Conservation (phyloP, 257 asterid genomes). For the Przewalskia tangutica region DNA sequence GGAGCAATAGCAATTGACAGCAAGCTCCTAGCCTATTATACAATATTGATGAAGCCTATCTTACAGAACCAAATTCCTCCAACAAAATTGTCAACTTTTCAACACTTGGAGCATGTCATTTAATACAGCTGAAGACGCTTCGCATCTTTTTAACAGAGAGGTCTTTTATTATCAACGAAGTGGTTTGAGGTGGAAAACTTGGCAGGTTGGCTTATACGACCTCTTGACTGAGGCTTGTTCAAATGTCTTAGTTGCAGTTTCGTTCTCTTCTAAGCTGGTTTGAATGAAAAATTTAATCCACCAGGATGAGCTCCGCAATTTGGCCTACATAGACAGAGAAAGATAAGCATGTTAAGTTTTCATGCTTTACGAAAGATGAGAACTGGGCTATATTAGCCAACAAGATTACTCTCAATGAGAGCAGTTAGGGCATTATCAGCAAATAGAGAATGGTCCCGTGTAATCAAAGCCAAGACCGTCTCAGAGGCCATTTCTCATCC, state of each 20-base stretch:
- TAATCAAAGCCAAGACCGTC: background rate
- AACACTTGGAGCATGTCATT: background rate
- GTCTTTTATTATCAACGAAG: conserved; percentile 15
- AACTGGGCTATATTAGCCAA: background rate
- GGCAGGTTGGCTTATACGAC: conserved; percentile 60
- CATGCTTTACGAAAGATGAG: background rate
- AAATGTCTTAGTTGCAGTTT: conserved; percentile 58
- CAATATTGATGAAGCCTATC: background rate
- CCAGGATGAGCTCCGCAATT: conserved; percentile 78
- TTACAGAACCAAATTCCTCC: background rate
- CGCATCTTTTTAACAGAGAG: background rate
- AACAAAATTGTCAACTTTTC: background rate
- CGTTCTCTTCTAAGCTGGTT: conserved; percentile 65
- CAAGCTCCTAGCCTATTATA: conserved; percentile 1
- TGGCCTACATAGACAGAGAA: conserved; percentile 43
- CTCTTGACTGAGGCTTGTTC: conserved; percentile 64
- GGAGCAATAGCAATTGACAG: background rate
- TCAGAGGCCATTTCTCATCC: background rate
- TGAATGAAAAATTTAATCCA: conserved; percentile 74
- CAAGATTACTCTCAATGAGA: background rate
- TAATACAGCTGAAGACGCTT: conserved; percentile 9
- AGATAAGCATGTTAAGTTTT: background rate
- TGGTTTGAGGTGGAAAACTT: conserved; percentile 78
- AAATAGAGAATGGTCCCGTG: background rate
- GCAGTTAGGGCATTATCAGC: background rate